Evolutionary conservation across 768 basidiomycete genomes (phyloP).

Genomic region (Galerina sulciceps): DNA sequence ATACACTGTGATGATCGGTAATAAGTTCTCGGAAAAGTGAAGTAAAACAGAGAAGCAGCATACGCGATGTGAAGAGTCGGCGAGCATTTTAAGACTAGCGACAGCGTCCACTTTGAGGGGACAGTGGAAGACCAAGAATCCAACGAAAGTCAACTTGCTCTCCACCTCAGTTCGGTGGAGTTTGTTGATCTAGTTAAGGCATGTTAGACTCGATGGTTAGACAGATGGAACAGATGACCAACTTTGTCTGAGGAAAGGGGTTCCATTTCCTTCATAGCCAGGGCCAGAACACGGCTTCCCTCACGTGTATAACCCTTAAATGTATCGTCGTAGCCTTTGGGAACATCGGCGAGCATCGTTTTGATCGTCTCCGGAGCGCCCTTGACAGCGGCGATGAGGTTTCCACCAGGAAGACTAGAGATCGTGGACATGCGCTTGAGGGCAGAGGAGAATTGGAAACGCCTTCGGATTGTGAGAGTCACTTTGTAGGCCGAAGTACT

Average conservation of each 20-base stretch:
- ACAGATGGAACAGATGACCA: constrained; percentile 14
- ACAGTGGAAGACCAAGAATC: constrained; percentile 98
- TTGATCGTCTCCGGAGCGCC: constrained; percentile 98
- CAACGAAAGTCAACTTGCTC: constrained; percentile 79
- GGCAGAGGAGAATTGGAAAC: constrained; percentile 98
- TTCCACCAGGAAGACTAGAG: constrained; percentile 63
- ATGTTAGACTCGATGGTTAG: background rate
- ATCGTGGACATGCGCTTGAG: constrained; percentile 98
- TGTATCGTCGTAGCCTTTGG: constrained; percentile 86
- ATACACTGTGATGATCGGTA: constrained; percentile 66
- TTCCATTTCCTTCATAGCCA: constrained; percentile 87
- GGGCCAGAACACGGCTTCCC: constrained; percentile 91
- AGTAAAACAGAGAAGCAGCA: constrained; percentile 30
- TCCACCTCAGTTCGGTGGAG: constrained; percentile 84
- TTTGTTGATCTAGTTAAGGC: constrained; percentile 74
- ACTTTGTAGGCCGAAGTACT: constrained; percentile 59
- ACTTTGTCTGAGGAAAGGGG: constrained; percentile 74
- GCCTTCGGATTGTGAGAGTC: constrained; percentile 77
- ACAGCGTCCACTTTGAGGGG: constrained; percentile 95
- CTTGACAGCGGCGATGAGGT: constrained; percentile 78
- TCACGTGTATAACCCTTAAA: constrained; percentile 94
- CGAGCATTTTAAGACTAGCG: constrained; percentile 88
- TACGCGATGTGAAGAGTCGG: constrained; percentile 95
- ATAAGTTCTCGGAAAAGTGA: background rate
- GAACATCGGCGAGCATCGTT: constrained; percentile 76